Conservation (phyloP, 1,284 basidiomycete species). For the Entoloma clypeatum region DNA sequence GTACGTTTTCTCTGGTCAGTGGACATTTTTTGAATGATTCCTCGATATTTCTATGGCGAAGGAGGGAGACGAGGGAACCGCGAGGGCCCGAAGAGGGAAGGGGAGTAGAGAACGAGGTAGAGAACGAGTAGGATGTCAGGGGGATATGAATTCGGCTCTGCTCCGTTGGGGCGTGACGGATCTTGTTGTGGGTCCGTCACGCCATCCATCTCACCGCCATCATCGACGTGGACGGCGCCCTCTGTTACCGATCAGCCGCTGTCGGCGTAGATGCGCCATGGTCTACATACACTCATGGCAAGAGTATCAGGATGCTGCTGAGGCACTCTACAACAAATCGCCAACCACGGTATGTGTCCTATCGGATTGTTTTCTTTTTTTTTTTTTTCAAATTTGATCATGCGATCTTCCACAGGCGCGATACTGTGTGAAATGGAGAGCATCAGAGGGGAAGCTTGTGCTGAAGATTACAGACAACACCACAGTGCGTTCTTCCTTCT, state of each 20-base stretch:
- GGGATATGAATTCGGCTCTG: neutral
- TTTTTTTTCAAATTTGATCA: neutral
- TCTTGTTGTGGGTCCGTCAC: slow-evolving; percentile 17
- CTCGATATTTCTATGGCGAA: too few relatives aligned
- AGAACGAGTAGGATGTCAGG: neutral
- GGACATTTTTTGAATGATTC: too few relatives aligned
- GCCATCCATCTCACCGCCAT: too few relatives aligned
- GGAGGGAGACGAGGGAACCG: too few relatives aligned
- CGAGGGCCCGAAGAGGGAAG: too few relatives aligned
- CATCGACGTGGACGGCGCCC: too few relatives aligned
- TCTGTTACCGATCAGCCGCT: too few relatives aligned
- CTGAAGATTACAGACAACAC: slow-evolving; percentile 89
- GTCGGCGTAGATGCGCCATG: slow-evolving; percentile 40
- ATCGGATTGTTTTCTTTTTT: neutral
- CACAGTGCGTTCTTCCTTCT: slow-evolving; percentile 55
- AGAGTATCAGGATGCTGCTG: slow-evolving; percentile 82
- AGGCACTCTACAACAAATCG: slow-evolving; percentile 73
- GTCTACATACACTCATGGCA: slow-evolving; percentile 82
- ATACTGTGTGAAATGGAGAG: slow-evolving; percentile 86
- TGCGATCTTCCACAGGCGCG: slow-evolving; percentile 52
- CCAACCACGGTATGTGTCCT: slow-evolving; percentile 61
- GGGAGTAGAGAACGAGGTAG: too few relatives aligned
- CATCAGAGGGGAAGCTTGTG: slow-evolving; percentile 78
- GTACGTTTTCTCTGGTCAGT: slow-evolving; percentile 44
- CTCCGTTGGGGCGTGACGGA: slow-evolving; percentile 13